Conservation (phyloP, 352 stramenopile species). For the Pythium folliculosum region DNA sequence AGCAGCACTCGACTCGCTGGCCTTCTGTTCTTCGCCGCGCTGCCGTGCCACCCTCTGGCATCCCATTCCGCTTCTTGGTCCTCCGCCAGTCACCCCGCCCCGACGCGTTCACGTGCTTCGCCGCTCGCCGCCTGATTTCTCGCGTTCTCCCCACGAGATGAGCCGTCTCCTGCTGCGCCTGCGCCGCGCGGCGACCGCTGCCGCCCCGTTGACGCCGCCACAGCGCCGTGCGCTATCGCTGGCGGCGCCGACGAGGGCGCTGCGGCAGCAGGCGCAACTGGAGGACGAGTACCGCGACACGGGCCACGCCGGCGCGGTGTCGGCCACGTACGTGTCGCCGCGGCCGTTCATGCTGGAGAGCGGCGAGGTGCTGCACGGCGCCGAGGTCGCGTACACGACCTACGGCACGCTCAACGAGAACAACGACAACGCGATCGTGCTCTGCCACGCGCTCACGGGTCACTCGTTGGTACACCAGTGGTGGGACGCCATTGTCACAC, state of each 20-base stretch:
- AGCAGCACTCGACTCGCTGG: not conserved
- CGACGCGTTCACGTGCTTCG: not conserved
- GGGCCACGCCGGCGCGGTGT: conserved; percentile 46
- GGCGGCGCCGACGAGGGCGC: not conserved
- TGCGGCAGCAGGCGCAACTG: conserved; percentile 25
- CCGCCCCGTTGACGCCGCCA: not conserved
- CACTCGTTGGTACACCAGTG: conserved; percentile 93
- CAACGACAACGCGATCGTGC: conserved; percentile 91
- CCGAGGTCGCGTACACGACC: conserved; percentile 92
- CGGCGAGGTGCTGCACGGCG: conserved; percentile 60
- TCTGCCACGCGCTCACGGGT: conserved; percentile 96
- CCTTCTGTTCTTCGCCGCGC: not conserved
- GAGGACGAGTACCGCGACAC: conserved; percentile 69
- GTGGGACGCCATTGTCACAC: conserved; percentile 93
- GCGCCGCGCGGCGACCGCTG: not conserved
- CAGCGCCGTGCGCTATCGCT: conserved; percentile 7
- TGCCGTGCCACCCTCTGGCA: not conserved
- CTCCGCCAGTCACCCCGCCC: not conserved
- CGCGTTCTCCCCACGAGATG: not conserved
- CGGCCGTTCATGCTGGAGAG: conserved; percentile 61
- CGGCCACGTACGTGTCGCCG: conserved; percentile 44
- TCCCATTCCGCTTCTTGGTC: conserved; percentile 14
- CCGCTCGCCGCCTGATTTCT: conserved; percentile 1
- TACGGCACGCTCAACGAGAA: conserved; percentile 90
- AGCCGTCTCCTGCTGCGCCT: conserved; percentile 14